phyloP scores from a whole-genome alignment of 1,139 yeast species.

The Candida smagusa region DNA sequence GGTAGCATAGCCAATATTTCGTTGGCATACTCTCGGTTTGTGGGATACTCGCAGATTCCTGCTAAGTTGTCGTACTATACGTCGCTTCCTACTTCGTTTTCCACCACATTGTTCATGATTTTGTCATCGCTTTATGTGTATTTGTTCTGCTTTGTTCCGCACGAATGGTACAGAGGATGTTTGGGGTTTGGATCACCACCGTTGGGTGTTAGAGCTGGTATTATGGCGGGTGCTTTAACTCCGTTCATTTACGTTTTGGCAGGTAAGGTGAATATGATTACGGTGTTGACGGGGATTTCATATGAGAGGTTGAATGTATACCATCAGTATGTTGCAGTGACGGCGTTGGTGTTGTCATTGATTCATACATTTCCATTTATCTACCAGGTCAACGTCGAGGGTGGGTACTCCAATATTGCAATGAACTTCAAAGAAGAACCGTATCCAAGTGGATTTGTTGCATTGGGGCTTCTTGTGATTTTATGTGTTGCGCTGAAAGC shows the following conservation, averaged over 20 bases:
- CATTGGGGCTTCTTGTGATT: conserved; percentile 44
- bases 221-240: conserved; percentile 50
- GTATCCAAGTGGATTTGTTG: conserved; percentile 36
- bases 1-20: conserved; percentile 25
- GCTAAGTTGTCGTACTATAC: conserved; percentile 27
- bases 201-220: conserved; percentile 52
- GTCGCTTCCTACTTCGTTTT: conserved; percentile 53
- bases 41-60: conserved; percentile 52
- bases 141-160: conserved; percentile 48
- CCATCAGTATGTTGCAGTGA: conserved; percentile 50
- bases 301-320: conserved; percentile 53
- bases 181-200: conserved; percentile 65
- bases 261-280: conserved; percentile 51
- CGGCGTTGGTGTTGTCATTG: conserved; percentile 45
- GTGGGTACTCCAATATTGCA: conserved; percentile 36
- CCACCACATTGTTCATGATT: conserved; percentile 39
- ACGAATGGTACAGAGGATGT: conserved; percentile 55
- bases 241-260: conserved; percentile 52
- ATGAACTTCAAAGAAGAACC: conserved; percentile 15
- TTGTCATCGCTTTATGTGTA: conserved; percentile 43
- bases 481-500: conserved; percentile 48
- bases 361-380: conserved; percentile 57
- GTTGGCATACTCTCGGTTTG: conserved; percentile 40
- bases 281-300: conserved; percentile 51
- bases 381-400: conserved; percentile 46